Evolutionary conservation across 192 early-diverging fungal species (phyloP), one percentile per base, ranked within the genome.

Genomic region (Backusella tuberculispora): DNA sequence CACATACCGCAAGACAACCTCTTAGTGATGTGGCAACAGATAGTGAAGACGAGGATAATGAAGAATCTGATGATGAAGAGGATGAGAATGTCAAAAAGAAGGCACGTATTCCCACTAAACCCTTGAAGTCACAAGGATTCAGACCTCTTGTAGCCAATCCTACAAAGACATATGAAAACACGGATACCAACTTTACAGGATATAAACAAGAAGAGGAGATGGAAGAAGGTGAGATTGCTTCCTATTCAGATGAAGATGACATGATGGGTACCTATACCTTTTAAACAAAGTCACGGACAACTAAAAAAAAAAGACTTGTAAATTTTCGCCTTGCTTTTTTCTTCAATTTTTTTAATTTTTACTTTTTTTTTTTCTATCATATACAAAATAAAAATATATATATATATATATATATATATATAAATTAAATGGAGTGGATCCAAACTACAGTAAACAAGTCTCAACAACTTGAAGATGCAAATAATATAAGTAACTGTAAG

Each of bases 181-280:
- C 24, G 67, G 43, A 24, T 69, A 69, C 67, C 24, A 41, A 41
- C 42, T 45, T 24, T 19, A 69, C 67, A 64, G 34, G 63, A 26
- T 37, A 38, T 10, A 64, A 29, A 64, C 26, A 64, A 64, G 63
- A 63, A 34, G 67, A 69, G 21, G 67, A 69, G n/a, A 69, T 69
- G 67, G 67, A 69, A 29, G 67, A 69, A 24, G 67, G 67, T 45
- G 67, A 69, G 24, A 69, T 69, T 24, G 67, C 21, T 19, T 53
- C 50, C 43, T 45, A 45, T 69, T 69, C 67, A 21, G 67, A 69
- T 13, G 67, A 63, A 29, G 63, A 69, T 53, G 50, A 53, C n/a
- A 53, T 53, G 50, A 53, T 53, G 50, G 50, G 50, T 53, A 53
- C 50, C n/a, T 53, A 53, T 53, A 7, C 19, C 50, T 53, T 53